Evolutionary conservation across 805 yeast genomes (phyloP), one percentile per base, ranked within the genome.

Genomic region (Diddensiella transvaalensis): DNA sequence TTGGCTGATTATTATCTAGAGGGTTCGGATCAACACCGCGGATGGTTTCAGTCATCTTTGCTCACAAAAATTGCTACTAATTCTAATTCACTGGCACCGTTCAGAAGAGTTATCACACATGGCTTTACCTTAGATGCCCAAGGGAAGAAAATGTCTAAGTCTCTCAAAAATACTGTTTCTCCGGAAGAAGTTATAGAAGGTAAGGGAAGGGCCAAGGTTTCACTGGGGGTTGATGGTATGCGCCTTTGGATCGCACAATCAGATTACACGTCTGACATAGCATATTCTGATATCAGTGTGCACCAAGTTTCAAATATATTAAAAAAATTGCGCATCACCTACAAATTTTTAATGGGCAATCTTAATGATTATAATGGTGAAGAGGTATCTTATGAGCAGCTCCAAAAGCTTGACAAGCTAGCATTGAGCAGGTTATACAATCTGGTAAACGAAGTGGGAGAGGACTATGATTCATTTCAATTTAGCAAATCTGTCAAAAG

Each of bases 1-100:
- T 70, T 81, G 3, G 83, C 95, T 0, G 95, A 90, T 65, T 76
- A 87, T n/a, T 91, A 88, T 61, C 66, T 91, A 11, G 99, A 93
- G 71, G 99, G 99, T 1, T 80, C 90, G n/a, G 99, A 93, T 62
- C 99, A 93, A 66, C 99, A 93, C 62, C 78, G 99, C 51, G 99
- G 99, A 1, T 93, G 99, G 99, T 93, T 93, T 64, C 99, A 93
- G 69, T 87, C 96, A 26, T 88, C 96, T 1, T 68, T 93, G 22
- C 70, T 93, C 49, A 89, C 95, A 21, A 85, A 81, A 60, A 76
- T 88, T 19, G 85, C 85, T 2, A 60, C 67, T 8, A 54, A 69
- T 0, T 60, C 58, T 2, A 68, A 70, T 1, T 52, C 63, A 1
- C 48, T 38, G 0, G 80, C 86, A 0, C 98, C 99, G 0, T 93